A percentile compares a stretch with the other conserved stretches of the same genome.
Evolutionary conservation across 2,329 filamentous ascomycete species (phyloP).

Genomic region (Apiospora hydei): DNA sequence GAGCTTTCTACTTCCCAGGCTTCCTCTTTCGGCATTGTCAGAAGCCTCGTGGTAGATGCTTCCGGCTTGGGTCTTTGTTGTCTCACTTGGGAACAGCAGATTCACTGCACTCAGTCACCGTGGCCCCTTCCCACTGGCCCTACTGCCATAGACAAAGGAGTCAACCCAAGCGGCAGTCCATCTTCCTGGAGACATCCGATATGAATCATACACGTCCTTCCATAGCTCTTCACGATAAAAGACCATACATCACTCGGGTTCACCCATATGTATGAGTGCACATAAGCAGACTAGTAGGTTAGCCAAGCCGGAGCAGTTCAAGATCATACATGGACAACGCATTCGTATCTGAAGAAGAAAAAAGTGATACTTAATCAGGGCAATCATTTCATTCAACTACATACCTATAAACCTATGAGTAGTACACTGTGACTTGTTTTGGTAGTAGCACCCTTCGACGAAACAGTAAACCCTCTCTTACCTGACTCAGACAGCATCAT

Average conservation of each 20-base stretch:
- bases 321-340: not conserved
- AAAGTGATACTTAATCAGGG: not conserved
- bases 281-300: not conserved
- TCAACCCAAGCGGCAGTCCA: not conserved
- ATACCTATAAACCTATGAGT: constrained; percentile 10
- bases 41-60: not conserved
- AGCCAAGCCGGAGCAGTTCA: not conserved
- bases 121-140: not conserved
- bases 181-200: not conserved
- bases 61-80: constrained; percentile 21
- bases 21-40: not conserved
- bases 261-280: not conserved
- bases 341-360: not conserved
- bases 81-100: constrained; percentile 14
- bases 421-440: not conserved
- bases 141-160: not conserved
- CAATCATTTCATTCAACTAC: constrained; percentile 15
- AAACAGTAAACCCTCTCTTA: not conserved
- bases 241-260: too few relatives aligned
- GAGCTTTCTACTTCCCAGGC: not conserved
- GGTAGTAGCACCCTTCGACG: not conserved
- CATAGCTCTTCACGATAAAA: not conserved
- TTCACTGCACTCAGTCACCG: not conserved
- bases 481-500: constrained; percentile 11
- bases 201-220: not conserved